Evolutionary conservation across 78 protist species (phyloP), one percentile per base, ranked within the genome.

Genomic region (Chrysochromulina parva): DNA sequence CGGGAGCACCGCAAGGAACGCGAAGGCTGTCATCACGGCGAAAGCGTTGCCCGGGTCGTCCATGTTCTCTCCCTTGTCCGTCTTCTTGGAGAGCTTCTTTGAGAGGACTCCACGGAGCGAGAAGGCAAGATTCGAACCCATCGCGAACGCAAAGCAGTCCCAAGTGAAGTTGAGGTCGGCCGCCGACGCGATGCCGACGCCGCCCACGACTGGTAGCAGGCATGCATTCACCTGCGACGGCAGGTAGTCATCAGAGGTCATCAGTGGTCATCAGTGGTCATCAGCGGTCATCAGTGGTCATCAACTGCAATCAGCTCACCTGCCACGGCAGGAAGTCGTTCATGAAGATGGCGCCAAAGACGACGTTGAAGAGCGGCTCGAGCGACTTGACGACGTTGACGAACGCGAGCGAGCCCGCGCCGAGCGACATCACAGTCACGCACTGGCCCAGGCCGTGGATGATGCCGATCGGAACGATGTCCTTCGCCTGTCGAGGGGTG

Each of bases 321-420:
- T 71, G 80, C 80, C 80, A 71, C 13, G 85, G 85, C 48, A 76
- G 53, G 47, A 76, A 0, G 14, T 76, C 85, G 54, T 6, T 4
- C 24, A 76, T 20, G 85, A 52, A 24, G 28, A 76, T 10, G 26
- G 55, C 55, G 14, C 53, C 57, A 7, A 52, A 14, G 11, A 52
- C 59, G 14, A 52, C 85, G 85, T 9, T 76, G 60, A 52, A 76
- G 58, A 76, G 20, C 24, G 85, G 85, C 59, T 76, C 85, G 16
- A 76, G 24, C 55, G 85, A 50, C 85, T 76, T 76, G 59, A 76
- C 59, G 26, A 52, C 85, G n/a, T 76, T 76, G 60, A 76, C 85
- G n/a, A 76, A 52, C 19, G 53, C 28, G 38, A 76, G 1, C 22
- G 85, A 76, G 16, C 85, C 85, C 0, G 85, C 85, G 55, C 85